phyloP scores from a whole-genome alignment of 805 yeast species.

The Suhomyces tanzawaensis region DNA sequence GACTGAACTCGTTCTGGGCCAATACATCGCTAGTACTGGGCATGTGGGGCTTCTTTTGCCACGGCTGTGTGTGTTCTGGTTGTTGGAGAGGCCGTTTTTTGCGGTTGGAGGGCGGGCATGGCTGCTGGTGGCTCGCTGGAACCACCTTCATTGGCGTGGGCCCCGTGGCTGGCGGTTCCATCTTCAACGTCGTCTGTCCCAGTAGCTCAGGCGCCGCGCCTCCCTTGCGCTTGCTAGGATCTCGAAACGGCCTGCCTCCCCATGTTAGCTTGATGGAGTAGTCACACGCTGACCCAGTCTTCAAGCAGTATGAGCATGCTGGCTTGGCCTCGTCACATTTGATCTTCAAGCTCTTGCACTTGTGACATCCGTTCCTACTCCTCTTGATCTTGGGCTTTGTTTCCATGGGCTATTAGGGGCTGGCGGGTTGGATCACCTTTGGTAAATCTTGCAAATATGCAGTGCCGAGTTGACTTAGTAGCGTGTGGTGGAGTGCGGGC shows the following conservation, averaged over 20 bases:
- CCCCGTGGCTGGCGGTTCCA: no score
- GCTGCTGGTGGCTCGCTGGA: no score
- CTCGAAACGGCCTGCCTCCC: slow-evolving; percentile 71
- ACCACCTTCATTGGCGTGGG: no score
- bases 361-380: slow-evolving; percentile 58
- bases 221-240: slow-evolving; percentile 31
- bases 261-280: slow-evolving; percentile 62
- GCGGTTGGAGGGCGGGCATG: no score
- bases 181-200: not conserved
- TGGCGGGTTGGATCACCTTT: not conserved
- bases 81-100: no score
- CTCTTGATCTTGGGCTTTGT: slow-evolving; percentile 32
- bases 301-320: slow-evolving; percentile 53
- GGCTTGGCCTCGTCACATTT: slow-evolving; percentile 75
- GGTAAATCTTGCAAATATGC: no score
- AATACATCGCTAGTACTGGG: no score
- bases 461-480: no score
- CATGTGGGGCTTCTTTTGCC: no score
- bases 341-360: slow-evolving; percentile 58
- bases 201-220: not conserved
- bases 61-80: no score
- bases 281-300: slow-evolving; percentile 51
- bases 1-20: no score
- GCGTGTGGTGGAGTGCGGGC: not conserved
- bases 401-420: no score